Evolutionary conservation across 805 yeast genomes (phyloP).

Genomic region (Saccharomycopsis babjevae): DNA sequence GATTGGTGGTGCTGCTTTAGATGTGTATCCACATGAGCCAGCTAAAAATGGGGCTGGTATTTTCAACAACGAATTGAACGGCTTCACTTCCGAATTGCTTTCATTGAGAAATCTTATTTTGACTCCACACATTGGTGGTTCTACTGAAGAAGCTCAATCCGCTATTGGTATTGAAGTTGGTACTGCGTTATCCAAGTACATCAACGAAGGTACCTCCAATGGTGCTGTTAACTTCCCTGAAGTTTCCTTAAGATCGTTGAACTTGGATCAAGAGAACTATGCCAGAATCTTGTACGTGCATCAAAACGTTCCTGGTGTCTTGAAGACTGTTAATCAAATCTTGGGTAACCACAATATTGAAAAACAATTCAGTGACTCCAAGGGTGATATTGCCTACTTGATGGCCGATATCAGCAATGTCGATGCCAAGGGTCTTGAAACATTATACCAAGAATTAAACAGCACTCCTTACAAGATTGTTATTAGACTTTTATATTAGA

Average conservation of each 20-base stretch:
- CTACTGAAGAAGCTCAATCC: slow-evolving; percentile 97
- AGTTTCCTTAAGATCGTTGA: slow-evolving; percentile 79
- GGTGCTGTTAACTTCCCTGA: slow-evolving; percentile 99
- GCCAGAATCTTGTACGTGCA: slow-evolving; percentile 95
- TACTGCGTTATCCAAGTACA: slow-evolving; percentile 74
- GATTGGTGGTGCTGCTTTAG: slow-evolving; percentile 94
- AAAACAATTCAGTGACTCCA: slow-evolving; percentile 95
- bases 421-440: slow-evolving; percentile 68
- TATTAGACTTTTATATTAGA: slow-evolving; percentile 77
- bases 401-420: slow-evolving; percentile 96
- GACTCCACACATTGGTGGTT: slow-evolving; percentile 98
- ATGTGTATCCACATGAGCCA: slow-evolving; percentile 95
- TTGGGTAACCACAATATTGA: slow-evolving; percentile 92
- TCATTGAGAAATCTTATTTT: slow-evolving; percentile 79
- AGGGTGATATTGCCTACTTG: slow-evolving; percentile 91
- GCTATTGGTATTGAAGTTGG: slow-evolving; percentile 97
- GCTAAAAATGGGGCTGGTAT: slow-evolving; percentile 86
- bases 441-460: slow-evolving; percentile 75
- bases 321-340: slow-evolving; percentile 93
- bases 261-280: slow-evolving; percentile 74
- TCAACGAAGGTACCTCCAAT: slow-evolving; percentile 88
- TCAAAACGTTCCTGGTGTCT: slow-evolving; percentile 97
- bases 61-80: slow-evolving; percentile 64
- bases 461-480: slow-evolving; percentile 84
- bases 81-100: slow-evolving; percentile 75